A percentile compares a stretch with the other conserved stretches of the same genome.
phyloP scores from a whole-genome alignment of 495 filamentous ascomycete species.

The Filosporella fistucella region DNA sequence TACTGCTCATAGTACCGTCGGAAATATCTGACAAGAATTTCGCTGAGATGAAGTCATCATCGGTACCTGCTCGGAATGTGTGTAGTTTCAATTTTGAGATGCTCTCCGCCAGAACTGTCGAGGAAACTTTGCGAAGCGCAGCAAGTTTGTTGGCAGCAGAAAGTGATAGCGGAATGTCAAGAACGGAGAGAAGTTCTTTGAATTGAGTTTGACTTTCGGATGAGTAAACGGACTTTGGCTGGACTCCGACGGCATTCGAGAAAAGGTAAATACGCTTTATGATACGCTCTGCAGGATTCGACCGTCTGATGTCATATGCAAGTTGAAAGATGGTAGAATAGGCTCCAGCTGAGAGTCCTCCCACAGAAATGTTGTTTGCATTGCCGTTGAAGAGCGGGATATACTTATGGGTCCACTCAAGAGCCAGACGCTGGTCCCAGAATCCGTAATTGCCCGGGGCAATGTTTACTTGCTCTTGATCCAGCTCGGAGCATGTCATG shows the following conservation, averaged over 20 bases:
- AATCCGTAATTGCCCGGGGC: conserved; percentile 50
- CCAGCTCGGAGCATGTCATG: conserved; percentile 6
- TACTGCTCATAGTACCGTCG: neutral
- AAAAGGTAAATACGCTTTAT: neutral
- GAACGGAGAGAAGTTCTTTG: conserved; percentile 2
- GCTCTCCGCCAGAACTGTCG: neutral
- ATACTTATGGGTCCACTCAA: conserved; percentile 67
- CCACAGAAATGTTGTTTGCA: conserved; percentile 32
- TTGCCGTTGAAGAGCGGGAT: conserved; percentile 68
- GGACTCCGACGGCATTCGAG: neutral
- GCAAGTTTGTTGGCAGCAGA: neutral
- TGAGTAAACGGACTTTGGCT: conserved; percentile 4
- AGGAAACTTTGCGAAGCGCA: neutral
- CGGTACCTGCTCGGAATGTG: conserved; percentile 1
- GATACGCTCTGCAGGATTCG: neutral
- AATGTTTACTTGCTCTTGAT: no score
- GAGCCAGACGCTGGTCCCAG: conserved; percentile 60
- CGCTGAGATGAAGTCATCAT: conserved; percentile 7
- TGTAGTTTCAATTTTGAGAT: conserved; percentile 4
- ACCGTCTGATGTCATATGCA: conserved; percentile 2
- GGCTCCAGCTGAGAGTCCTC: conserved; percentile 43
- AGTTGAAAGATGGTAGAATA: conserved; percentile 30
- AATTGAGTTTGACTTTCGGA: conserved; percentile 5
- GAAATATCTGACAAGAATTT: neutral
- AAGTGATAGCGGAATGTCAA: conserved; percentile 1